These are phyloP conservation scores for Torrubiella hemipterigena DNA, from an alignment of 2,329 filamentous ascomycete genomes.

Conservation along the genomic window DNA sequence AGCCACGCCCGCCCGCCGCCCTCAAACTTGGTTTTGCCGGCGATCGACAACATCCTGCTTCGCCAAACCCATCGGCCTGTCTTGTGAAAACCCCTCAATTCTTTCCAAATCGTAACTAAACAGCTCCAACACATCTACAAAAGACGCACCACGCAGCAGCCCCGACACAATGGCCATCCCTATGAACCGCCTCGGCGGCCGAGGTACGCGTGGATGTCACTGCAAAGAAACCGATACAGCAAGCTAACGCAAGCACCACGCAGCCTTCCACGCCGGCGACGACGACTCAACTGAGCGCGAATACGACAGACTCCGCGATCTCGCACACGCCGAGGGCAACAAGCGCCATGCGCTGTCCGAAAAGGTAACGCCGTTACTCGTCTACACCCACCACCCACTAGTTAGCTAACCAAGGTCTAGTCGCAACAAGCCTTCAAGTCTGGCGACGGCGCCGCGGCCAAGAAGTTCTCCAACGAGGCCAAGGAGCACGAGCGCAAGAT, in stretches of 20 bases:
- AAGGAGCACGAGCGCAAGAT: constrained; percentile 75
- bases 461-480: constrained; percentile 72
- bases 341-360: constrained; percentile 72
- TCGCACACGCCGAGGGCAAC: constrained; percentile 68
- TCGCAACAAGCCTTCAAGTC: constrained; percentile 68
- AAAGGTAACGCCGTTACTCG: constrained; percentile 33
- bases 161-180: constrained; percentile 23
- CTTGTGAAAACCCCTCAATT: too few relatives aligned
- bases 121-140: too few relatives aligned
- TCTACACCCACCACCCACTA: background rate
- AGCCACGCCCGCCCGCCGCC: too few relatives aligned
- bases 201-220: constrained; percentile 23
- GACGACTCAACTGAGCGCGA: constrained; percentile 63
- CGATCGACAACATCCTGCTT: too few relatives aligned
- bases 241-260: constrained; percentile 1
- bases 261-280: constrained; percentile 66
- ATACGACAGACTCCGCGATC: constrained; percentile 80
- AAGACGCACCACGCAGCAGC: too few relatives aligned
- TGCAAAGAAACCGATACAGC: background rate
- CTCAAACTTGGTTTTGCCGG: too few relatives aligned
- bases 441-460: constrained; percentile 75
- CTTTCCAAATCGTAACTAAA: too few relatives aligned
- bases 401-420: too few relatives aligned
- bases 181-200: constrained; percentile 30
- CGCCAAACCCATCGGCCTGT: too few relatives aligned